Base-by-base conservation (phyloP, 2,329 filamentous ascomycete species). In the Cercospora sp. region DNA sequence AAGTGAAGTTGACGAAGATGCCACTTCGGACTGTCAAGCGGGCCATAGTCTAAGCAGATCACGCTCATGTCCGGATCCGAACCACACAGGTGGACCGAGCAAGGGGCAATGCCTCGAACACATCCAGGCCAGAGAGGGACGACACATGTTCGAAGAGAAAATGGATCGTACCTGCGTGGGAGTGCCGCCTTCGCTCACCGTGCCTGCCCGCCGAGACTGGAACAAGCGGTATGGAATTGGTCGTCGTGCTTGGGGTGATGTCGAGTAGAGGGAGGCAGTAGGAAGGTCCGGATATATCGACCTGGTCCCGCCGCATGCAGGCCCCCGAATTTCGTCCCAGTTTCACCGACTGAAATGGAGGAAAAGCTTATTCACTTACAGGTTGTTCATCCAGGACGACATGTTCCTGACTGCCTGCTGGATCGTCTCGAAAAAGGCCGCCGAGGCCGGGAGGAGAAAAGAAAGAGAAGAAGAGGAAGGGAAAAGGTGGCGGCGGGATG, bases 341-440 rank as follows among this genome's bases (percentile, higher is more conserved):
- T 69, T 68, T 69, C 70, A 69, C 70, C 70, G 67, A 69, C 67
- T 63, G 63, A 62, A 58, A 62, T 67, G 63, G 60, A 63, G 69
- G 53, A 43, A 71, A 72, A 71, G 67, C 63, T 65, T 70, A 70
- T 64, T 62, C 67, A 79, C 77, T 77, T 71, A 79, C 77, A 79
- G 71, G 69, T 78, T 78, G 74, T 77, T 79, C 76, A 79, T 78
- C 77, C 77, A 79, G 70, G 76, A 77, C 65, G 77, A 75, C 77
- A 79, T 78, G 68, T 70, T 72, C 61, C 62, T 57, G 32, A 30
- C 58, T 28, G 51, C 24, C 13, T 55, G 65, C 40, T 59, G 55
- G 16, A 40, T n/a, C 16, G 63, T 30, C 55, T 34, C 40, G 43
- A 26, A 49, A 28, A 43, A 28, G 34, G 40, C 16, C 30, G 43